Evolutionary conservation across 2,329 filamentous ascomycete species (phyloP).

Genomic region (Fusarium sp.): DNA sequence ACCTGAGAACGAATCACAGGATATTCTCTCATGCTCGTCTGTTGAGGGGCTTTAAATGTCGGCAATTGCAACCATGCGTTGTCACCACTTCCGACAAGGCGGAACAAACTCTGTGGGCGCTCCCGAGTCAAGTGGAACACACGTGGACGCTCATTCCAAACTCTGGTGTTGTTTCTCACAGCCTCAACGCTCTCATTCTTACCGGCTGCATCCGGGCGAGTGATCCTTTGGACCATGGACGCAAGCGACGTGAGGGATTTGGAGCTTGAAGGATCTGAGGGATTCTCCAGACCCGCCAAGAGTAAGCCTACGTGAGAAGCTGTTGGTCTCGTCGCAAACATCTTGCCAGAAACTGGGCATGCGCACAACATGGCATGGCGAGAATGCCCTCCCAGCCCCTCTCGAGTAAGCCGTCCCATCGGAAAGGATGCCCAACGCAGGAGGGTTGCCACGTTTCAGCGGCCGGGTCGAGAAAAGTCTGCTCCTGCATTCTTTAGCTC

Average conservation of each 20-base stretch:
- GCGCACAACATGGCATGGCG: not conserved
- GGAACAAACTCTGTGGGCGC: not conserved
- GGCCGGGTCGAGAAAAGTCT: not conserved
- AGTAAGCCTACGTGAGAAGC: constrained; percentile 27
- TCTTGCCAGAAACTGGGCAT: not conserved
- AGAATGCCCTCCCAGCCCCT: constrained; percentile 17
- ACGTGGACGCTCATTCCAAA: constrained; percentile 25
- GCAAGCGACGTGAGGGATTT: not conserved
- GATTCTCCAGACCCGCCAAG: constrained; percentile 28
- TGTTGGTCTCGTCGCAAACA: constrained; percentile 14
- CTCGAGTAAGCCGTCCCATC: not conserved
- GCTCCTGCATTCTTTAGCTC: not conserved
- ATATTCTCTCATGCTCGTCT: not conserved
- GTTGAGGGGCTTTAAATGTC: not conserved
- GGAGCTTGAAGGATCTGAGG: not conserved
- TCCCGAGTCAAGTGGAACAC: constrained; percentile 7
- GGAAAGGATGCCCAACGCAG: not conserved
- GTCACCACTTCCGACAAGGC: not conserved
- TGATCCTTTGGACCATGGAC: not conserved
- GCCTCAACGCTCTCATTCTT: constrained; percentile 15
- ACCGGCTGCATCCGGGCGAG: not conserved
- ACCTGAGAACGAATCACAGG: constrained; percentile 8
- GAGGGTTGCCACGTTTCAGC: constrained; percentile 12
- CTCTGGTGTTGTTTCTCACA: not conserved
- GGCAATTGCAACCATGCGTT: not conserved